Conservation (phyloP, 2,329 filamentous ascomycete genomes). For the Fusarium redolens region DNA sequence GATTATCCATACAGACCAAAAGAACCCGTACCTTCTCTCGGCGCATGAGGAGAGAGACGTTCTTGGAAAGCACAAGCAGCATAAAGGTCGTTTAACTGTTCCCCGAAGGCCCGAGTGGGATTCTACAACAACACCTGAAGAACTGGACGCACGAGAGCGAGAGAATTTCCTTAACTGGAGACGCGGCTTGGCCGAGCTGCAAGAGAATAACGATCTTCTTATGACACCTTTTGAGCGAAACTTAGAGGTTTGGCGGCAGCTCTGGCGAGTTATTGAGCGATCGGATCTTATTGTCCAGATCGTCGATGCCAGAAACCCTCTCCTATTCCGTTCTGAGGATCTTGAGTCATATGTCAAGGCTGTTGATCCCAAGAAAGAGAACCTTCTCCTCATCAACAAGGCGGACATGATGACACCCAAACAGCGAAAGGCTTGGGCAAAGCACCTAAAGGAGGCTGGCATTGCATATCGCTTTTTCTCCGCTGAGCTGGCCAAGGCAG, state of each 20-base stretch:
- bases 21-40: conserved; percentile 92
- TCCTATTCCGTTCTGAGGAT: conserved; percentile 94
- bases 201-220: conserved; percentile 92
- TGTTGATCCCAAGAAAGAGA: conserved; percentile 87
- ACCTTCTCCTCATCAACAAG: conserved; percentile 95
- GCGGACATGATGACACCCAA: conserved; percentile 96
- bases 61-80: conserved; percentile 83
- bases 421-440: conserved; percentile 86
- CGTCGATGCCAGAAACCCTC: conserved; percentile 93
- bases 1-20: conserved; percentile 96
- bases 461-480: conserved; percentile 98
- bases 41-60: conserved; percentile 83
- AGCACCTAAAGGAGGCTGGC: conserved; percentile 81
- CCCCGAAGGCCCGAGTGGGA: conserved; percentile 93
- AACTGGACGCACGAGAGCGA: conserved; percentile 83
- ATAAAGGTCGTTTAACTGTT: conserved; percentile 84
- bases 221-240: conserved; percentile 99
- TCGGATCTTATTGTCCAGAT: conserved; percentile 98
- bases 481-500: conserved; percentile 88
- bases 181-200: conserved; percentile 87
- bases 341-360: conserved; percentile 95
- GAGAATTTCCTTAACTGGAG: conserved; percentile 89
- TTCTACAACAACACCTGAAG: conserved; percentile 80
- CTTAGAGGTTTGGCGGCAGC: conserved; percentile 94
- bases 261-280: conserved; percentile 98